Evolutionary conservation across 305 asterid genomes (phyloP).

Genomic region (Rubia occidens): DNA sequence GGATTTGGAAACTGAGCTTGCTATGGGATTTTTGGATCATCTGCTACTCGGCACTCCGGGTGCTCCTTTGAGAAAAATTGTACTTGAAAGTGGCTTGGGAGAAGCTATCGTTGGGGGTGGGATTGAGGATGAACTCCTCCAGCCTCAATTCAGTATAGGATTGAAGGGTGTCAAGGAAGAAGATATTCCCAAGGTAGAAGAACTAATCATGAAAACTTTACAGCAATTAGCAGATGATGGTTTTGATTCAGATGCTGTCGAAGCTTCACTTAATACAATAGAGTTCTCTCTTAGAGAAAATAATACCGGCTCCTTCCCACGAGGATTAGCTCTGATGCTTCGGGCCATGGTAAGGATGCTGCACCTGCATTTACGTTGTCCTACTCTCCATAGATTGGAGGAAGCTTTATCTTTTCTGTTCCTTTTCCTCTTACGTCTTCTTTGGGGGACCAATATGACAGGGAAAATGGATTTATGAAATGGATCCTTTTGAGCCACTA

Average conservation of each 20-base stretch:
- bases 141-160: constrained; percentile 92
- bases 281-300: constrained; percentile 97
- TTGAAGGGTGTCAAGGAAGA: constrained; percentile 90
- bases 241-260: constrained; percentile 83
- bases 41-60: constrained; percentile 93
- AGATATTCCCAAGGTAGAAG: constrained; percentile 63
- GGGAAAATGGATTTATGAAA: constrained; percentile 97
- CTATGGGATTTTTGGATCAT: constrained; percentile 83
- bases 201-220: constrained; percentile 52
- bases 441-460: constrained; percentile 15
- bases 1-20: constrained; percentile 90
- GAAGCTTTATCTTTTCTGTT: not conserved
- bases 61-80: constrained; percentile 83
- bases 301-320: constrained; percentile 96
- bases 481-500: constrained; percentile 94
- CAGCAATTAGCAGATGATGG: constrained; percentile 73
- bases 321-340: constrained; percentile 94
- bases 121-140: constrained; percentile 92
- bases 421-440: constrained; percentile 18
- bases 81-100: constrained; percentile 91
- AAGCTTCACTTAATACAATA: constrained; percentile 96
- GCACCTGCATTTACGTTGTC: constrained; percentile 13
- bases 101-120: constrained; percentile 97
- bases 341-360: constrained; percentile 63
- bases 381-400: not conserved